Evolutionary conservation across 495 filamentous ascomycete genomes (phyloP).

Genomic region (Podospora anserina): DNA sequence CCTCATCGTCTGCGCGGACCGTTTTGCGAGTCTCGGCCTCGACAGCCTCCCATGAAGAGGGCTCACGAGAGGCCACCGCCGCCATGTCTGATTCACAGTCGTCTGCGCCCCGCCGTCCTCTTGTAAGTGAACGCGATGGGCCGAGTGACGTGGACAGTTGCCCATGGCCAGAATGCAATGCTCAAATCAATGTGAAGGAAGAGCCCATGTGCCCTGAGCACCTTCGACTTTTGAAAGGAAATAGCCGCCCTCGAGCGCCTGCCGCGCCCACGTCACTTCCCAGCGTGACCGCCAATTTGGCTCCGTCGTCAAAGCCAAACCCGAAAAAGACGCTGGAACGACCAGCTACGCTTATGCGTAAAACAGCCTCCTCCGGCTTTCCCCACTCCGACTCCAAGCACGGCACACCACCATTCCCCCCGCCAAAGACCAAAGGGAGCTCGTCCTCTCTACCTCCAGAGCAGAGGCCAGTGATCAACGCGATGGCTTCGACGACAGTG

Average conservation of each 20-base stretch:
- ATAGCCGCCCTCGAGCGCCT: neutral
- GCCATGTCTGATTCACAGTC: neutral
- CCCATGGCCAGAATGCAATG: neutral
- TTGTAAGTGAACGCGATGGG: neutral
- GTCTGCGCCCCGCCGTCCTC: neutral
- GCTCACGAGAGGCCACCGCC: neutral
- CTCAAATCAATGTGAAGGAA: neutral
- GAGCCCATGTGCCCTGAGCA: neutral
- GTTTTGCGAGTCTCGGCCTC: slow-evolving; percentile 11
- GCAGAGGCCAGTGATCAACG: neutral
- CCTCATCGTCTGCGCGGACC: slow-evolving; percentile 16
- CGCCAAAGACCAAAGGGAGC: neutral
- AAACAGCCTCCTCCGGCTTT: neutral
- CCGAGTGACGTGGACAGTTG: neutral
- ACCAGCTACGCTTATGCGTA: neutral
- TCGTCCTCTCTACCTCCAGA: neutral
- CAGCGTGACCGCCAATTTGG: neutral
- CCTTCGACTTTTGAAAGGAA: neutral
- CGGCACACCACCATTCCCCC: slow-evolving; percentile 8
- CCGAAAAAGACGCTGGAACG: slow-evolving; percentile 9
- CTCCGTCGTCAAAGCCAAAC: neutral
- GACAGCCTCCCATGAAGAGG: neutral
- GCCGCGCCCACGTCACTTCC: neutral
- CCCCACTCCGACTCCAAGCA: slow-evolving; percentile 11
- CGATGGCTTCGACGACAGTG: neutral